Evolutionary conservation across 768 basidiomycete genomes (phyloP).

Genomic region (Agaricus sinodeliciosus): DNA sequence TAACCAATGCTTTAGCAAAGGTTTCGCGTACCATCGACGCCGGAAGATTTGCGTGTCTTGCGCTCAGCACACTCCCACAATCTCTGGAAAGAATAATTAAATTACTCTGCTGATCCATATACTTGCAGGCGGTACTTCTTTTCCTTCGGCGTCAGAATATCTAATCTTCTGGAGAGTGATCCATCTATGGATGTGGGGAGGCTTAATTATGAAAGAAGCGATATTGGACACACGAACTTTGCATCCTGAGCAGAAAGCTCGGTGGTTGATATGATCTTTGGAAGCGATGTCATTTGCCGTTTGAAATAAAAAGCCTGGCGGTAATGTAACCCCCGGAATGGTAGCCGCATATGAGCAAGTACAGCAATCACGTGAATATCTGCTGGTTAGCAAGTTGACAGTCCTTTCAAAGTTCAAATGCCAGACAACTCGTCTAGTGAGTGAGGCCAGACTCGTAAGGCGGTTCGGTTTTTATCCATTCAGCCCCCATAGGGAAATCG

Average conservation of each 20-base stretch:
- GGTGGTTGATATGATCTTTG: constrained; percentile 46
- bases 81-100: constrained; percentile 36
- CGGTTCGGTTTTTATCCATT: not conserved
- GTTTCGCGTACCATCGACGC: constrained; percentile 62
- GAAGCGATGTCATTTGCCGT: constrained; percentile 13
- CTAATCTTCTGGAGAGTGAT: constrained; percentile 76
- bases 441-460: not conserved
- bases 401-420: not conserved
- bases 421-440: not conserved
- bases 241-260: constrained; percentile 51
- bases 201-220: not conserved
- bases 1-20: not conserved
- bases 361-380: not conserved
- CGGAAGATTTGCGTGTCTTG: constrained; percentile 68
- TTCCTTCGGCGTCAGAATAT: constrained; percentile 74
- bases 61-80: constrained; percentile 90
- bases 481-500: not conserved
- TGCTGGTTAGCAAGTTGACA: too few relatives aligned
- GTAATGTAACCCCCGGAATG: not conserved
- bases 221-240: constrained; percentile 29
- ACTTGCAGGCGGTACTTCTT: constrained; percentile 39
- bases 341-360: not conserved
- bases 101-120: not conserved
- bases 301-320: not conserved
- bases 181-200: constrained; percentile 49